Evolutionary conservation across 805 yeast genomes (phyloP), one percentile per base, ranked within the genome.

Genomic region (Saturnispora besseyi): DNA sequence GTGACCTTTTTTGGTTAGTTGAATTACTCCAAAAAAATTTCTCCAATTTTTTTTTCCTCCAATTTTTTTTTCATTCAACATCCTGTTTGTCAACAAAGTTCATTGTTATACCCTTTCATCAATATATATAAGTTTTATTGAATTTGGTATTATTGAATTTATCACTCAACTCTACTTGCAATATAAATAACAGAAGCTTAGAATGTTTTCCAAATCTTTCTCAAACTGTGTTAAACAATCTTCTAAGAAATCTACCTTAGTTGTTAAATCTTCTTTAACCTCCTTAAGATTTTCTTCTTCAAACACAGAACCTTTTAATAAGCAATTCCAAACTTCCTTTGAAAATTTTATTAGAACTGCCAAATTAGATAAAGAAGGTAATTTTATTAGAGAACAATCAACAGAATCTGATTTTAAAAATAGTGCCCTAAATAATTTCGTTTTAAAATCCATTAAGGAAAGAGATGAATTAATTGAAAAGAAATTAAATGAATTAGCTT

Each of bases 281-380:
- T 43, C 37, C 13, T 13, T 43, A 3, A 30, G 45, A 43, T 32
- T 38, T 24, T n/a, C 48, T 5, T 13, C 47, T 21, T 18, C 38
- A 22, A 28, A 43, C 8, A 21, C 49, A 12, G 28, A 28, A 3
- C 50, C 50, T 11, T 47, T 47, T 28, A 47, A 47, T 22, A 47
- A 41, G 12, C 48, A 53, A 24, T 51, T 54, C 18, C 51, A 45
- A 24, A 40, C 52, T n/a, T 48, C 51, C 3, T 54, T 50, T 36
- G 47, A 40, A 12, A 33, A 46, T 9, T 49, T 51, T 15, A 44
- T 53, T 22, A 45, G 49, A 29, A 41, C 53, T 18, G 43, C 53
- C 8, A 62, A 60, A 12, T 37, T 57, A 22, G 61, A 62, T 42
- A 56, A 59, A 21, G 51, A 60, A 3, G 65, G 65, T 33, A 49